Evolutionary conservation across 2,329 filamentous ascomycete species (phyloP).

Genomic region (Acrocalymma vagum): DNA sequence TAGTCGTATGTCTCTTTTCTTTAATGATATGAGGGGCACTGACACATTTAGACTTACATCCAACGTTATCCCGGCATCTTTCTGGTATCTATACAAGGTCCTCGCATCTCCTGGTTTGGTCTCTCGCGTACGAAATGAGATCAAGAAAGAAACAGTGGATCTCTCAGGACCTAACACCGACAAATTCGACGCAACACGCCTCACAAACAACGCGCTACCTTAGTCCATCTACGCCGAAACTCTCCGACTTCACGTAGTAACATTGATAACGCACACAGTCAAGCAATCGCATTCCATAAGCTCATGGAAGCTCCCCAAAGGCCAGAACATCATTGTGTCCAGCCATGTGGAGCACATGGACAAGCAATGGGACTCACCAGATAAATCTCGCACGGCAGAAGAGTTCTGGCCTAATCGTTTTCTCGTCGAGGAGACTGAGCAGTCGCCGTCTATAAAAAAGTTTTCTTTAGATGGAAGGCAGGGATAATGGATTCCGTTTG

Average conservation of each 20-base stretch:
- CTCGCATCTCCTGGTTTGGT: constrained; percentile 1
- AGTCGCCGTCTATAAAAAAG: too few relatives aligned
- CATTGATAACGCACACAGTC: constrained; percentile 8
- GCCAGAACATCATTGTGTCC: constrained; percentile 13
- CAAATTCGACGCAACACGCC: constrained; percentile 1
- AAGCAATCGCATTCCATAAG: constrained; percentile 9
- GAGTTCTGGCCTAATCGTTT: constrained; percentile 14
- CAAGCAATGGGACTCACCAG: constrained; percentile 12
- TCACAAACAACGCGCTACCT: constrained; percentile 9
- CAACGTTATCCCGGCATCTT: constrained; percentile 19
- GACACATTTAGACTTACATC: constrained; percentile 9
- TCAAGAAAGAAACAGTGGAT: background rate
- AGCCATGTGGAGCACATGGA: constrained; percentile 13
- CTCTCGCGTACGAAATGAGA: background rate
- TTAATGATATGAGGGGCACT: background rate
- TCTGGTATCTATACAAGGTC: constrained; percentile 18
- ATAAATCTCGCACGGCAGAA: constrained; percentile 6
- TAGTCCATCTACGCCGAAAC: constrained; percentile 24
- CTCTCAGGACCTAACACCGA: background rate
- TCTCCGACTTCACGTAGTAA: constrained; percentile 13
- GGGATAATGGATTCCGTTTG: constrained; percentile 19
- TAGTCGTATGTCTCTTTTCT: background rate
- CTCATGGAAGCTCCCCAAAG: constrained; percentile 9
- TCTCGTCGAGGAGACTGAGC: constrained; percentile 2
- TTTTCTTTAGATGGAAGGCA: constrained; percentile 15